Evolutionary conservation across 2,329 filamentous ascomycete species (phyloP).

Genomic region (Seiridium cupressi): DNA sequence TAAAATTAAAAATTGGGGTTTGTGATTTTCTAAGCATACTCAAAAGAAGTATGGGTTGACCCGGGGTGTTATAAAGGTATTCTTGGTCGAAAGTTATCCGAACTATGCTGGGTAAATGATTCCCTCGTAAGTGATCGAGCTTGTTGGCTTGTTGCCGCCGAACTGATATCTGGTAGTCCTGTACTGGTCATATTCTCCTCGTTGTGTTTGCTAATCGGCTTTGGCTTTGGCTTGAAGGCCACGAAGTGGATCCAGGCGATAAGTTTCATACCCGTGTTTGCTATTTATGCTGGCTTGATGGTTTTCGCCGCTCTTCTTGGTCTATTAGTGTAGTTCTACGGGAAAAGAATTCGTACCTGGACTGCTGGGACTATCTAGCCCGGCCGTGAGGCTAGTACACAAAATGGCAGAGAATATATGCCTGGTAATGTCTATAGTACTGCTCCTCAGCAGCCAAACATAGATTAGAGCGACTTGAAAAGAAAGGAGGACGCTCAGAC

Average conservation of each 20-base stretch:
- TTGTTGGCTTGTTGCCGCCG: too few species aligned
- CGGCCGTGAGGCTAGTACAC: too few species aligned
- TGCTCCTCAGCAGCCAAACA: too few species aligned
- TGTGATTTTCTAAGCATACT: conserved; percentile 24
- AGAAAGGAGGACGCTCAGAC: too few species aligned
- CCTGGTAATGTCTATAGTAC: too few species aligned
- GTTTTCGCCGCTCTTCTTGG: conserved; percentile 9
- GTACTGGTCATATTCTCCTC: conserved; percentile 20
- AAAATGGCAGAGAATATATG: too few species aligned
- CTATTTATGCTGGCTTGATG: conserved; percentile 14
- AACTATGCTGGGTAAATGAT: conserved; percentile 18
- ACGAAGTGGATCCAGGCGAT: conserved; percentile 17
- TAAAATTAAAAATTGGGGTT: neutral
- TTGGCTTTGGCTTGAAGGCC: conserved; percentile 14
- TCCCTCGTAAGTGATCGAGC: too few species aligned
- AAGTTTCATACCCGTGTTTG: conserved; percentile 13
- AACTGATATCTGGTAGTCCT: conserved; percentile 10
- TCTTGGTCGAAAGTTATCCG: conserved; percentile 31
- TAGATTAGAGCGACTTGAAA: too few species aligned
- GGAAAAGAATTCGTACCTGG: conserved; percentile 8
- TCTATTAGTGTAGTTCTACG: conserved; percentile 16
- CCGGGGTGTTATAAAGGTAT: conserved; percentile 27
- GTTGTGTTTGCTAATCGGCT: conserved; percentile 18
- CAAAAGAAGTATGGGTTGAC: conserved; percentile 24
- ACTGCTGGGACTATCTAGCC: neutral